Percentiles rank a stretch among this genome's conserved stretches.
Evolutionary conservation across 257 asterid species (phyloP).

Genomic region (Lantana camara): DNA sequence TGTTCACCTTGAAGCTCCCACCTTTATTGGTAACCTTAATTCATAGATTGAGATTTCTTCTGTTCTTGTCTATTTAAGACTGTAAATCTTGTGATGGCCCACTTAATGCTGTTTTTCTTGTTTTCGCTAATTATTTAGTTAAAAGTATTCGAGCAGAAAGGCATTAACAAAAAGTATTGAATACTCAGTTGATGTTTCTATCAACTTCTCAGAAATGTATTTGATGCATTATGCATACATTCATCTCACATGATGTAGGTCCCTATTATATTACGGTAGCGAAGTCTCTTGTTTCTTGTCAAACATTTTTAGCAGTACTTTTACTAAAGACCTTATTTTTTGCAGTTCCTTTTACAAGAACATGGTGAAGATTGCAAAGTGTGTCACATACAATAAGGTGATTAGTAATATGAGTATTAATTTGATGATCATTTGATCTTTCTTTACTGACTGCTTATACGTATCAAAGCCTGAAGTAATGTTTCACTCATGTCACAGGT

Average conservation of each 20-base stretch:
- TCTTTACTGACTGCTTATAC: background rate
- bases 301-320: too few species aligned
- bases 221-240: background rate
- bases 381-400: constrained; percentile 95
- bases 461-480: constrained; percentile 20
- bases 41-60: background rate
- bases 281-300: constrained; percentile 17
- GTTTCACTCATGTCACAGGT: constrained; percentile 47
- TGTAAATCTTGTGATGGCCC: background rate
- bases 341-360: constrained; percentile 88
- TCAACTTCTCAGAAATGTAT: constrained; percentile 1
- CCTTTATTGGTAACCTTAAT: constrained; percentile 1
- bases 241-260: background rate
- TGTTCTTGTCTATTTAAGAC: background rate
- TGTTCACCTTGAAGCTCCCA: constrained; percentile 4
- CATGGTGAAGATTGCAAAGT: constrained; percentile 78
- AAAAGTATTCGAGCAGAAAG: too few species aligned
- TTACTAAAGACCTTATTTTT: too few species aligned
- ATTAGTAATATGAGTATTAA: constrained; percentile 2
- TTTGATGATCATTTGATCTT: background rate
- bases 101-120: too few species aligned
- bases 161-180: background rate
- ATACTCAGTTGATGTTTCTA: background rate
- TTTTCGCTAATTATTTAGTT: too few species aligned
- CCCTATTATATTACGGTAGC: background rate